phyloP scores from a whole-genome alignment of 148 eudicot genomes.

The Talinum fruticosum region DNA sequence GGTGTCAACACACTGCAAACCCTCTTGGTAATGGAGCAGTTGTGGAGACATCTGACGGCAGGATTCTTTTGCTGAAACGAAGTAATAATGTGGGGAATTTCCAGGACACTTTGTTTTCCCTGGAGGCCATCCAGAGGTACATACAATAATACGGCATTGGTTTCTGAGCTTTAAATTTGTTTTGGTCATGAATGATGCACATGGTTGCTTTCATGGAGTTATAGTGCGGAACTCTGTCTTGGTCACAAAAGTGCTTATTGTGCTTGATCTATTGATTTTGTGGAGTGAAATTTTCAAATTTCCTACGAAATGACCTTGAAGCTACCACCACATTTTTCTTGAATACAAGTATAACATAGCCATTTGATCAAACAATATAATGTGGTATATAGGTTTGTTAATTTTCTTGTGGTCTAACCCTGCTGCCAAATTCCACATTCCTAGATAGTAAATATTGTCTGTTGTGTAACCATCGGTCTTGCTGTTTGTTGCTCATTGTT shows the following conservation, averaged over 20 bases:
- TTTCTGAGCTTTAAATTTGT: neutral
- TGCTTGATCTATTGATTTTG: neutral
- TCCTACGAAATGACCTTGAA: neutral
- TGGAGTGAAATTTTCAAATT: neutral
- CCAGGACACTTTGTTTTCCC: slow-evolving; percentile 94
- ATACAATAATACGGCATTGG: neutral
- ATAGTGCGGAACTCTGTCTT: neutral
- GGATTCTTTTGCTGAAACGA: slow-evolving; percentile 75
- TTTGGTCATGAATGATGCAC: neutral
- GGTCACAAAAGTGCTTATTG: neutral
- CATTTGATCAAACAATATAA: no score
- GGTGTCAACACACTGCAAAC: slow-evolving; percentile 81
- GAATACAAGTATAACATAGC: no score
- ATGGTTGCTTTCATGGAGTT: neutral
- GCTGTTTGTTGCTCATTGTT: neutral
- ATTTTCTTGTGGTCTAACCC: neutral
- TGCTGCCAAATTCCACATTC: neutral
- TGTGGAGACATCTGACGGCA: slow-evolving; percentile 72
- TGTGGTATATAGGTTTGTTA: no score
- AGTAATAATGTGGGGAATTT: slow-evolving; percentile 93
- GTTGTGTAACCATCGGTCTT: neutral
- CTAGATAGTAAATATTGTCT: neutral
- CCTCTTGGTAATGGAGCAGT: slow-evolving; percentile 94
- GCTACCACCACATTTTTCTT: neutral
- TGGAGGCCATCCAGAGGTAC: slow-evolving; percentile 99